Base-by-base conservation (phyloP, 805 yeast species). In the Kluyveromyces wickerhamii region DNA sequence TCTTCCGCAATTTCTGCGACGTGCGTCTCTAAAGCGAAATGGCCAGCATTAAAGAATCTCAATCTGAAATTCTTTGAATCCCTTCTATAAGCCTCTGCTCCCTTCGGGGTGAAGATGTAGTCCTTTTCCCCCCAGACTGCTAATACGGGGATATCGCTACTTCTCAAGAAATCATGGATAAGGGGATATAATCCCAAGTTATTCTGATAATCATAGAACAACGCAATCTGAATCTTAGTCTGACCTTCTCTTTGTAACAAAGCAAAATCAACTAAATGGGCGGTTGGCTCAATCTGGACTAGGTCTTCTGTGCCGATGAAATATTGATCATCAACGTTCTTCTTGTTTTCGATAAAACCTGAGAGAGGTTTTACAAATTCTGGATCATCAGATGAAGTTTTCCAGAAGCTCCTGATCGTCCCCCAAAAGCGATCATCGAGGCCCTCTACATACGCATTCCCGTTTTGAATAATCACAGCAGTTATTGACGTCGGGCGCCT, bases 401-500 rank as follows among this genome's bases (percentile, higher is more conserved):
- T 34, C 71, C 70, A 66, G 33, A 44, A 54, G 21, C 44, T 40
- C 32, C 42, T 42, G 12, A 66, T 28, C 5, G 66, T 63, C 5
- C 39, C 58, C 71, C 71, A 66, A 38, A 63, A 63, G 11, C 43
- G 36, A 10, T 41, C 52, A 23, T 49, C 61, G n/a, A 66, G 35
- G 7, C 71, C 71, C 33, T 62, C 69, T 7, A 45, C 62, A 37
- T 66, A 66, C 14, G 69, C 69, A 47, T 65, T 67, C 7, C 71
- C 71, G 38, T 65, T 66, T 48, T 66, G 72, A 8, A 57, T 28
- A 34, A 67, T 47, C 24, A 66, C 41, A 4, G 57, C 66, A 4
- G 45, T 32, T 12, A 65, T 49, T 6, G 41, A 36, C 4, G 45
- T 38, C 2, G 68, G 66, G 5, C 47, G 35, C 19, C 44, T 52